Base-by-base conservation (phyloP, 2,329 filamentous ascomycete species). In the Xylaria sp. region DNA sequence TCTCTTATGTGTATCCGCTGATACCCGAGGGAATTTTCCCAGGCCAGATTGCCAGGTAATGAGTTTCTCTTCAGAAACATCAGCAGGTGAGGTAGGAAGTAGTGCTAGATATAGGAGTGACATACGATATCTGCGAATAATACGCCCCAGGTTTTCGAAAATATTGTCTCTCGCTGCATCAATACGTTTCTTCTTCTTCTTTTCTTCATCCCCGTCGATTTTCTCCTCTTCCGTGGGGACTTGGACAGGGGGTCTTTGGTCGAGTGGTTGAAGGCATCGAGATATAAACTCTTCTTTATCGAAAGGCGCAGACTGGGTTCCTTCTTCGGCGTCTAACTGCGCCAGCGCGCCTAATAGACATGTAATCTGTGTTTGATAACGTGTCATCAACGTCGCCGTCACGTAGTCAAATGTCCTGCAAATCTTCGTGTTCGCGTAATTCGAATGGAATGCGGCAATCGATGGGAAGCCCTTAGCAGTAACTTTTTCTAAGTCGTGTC, bases 201-300 rank as follows among this genome's bases (percentile, higher is more conserved):
- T 35, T 33, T 56, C 35, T 3, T 56, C 58, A 17, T 38, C 46
- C 38, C 52, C 58, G 9, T 51, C 52, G 9, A 27, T 15, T n/a
- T 17, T 25, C 1, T 43, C 29, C 27, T 31, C 35, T 29, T 3
- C n/a, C 8, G 6, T 38, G 5, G 44, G 44, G 2, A 46, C 13
- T 29, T 40, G 21, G 35, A 60, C 31, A 6, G 56, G 52, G 7
- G 58, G 52, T 13, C 17, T 7, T 33, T 60, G 58, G 25, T 60
- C 52, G n/a, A 52, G 44, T 17, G 58, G 52, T 51, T 13, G 52
- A 2, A 52, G 21, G 19, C 58, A 60, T 29, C 58, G 44, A 1
- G 37, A 51, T 23, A 60, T 52, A 10, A 60, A 60, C n/a, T 37
- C 52, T 7, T 51, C 51, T 27, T 51, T 56, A 15, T 60, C 58